Conservation (phyloP, 2,329 filamentous ascomycete genomes). For the Aspergillus niger region DNA sequence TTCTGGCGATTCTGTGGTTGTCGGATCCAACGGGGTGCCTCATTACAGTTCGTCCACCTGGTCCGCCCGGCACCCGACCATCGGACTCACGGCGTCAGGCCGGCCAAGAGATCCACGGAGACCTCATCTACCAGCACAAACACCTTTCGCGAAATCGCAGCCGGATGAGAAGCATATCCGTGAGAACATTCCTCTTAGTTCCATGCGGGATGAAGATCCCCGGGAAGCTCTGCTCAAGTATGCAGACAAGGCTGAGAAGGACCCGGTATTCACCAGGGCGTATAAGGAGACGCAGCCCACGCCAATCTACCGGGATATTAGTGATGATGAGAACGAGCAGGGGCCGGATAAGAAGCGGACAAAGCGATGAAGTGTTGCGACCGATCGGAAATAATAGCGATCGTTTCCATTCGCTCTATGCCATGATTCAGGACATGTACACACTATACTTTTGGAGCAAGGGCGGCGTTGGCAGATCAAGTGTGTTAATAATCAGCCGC, state of each 20-base stretch:
- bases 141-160: conserved; percentile 86
- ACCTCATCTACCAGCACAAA: conserved; percentile 80
- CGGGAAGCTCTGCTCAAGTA: conserved; percentile 93
- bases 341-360: conserved; percentile 66
- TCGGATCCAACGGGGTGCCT: conserved; percentile 68
- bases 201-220: conserved; percentile 95
- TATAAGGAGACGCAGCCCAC: conserved; percentile 92
- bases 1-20: conserved; percentile 78
- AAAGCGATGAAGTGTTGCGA: conserved; percentile 28
- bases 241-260: conserved; percentile 86
- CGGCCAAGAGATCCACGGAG: conserved; percentile 75
- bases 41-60: conserved; percentile 70
- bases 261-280: conserved; percentile 91
- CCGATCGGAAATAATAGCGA: neutral
- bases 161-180: conserved; percentile 88
- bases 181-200: conserved; percentile 83
- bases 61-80: conserved; percentile 64
- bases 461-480: neutral
- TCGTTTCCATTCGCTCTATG: neutral
- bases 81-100: conserved; percentile 77
- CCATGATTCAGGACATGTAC: neutral
- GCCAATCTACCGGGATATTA: conserved; percentile 85
- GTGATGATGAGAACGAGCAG: conserved; percentile 75
- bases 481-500: neutral
- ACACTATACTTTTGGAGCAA: neutral